Evolutionary conservation across 306 rosid genomes (phyloP), one percentile per base, ranked within the genome.

Genomic region (Canavalia gladiata): DNA sequence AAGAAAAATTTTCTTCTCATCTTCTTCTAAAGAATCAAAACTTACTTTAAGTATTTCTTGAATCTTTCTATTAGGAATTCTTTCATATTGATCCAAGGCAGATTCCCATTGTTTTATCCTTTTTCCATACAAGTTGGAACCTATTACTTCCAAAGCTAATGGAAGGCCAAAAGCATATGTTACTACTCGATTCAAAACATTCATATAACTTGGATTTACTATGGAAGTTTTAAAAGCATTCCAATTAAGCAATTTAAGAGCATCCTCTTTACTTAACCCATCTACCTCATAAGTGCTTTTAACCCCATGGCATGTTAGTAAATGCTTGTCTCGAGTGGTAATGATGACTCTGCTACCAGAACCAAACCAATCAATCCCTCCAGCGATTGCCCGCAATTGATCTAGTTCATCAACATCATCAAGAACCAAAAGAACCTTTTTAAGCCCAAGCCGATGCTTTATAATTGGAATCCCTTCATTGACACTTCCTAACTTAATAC

Each of bases 341-440:
- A 37, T 13, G 6, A 64, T 6, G 31, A 64, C 35, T 6, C 13
- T 6, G 1, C 70, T 64, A 13, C 49, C 31, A 64, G 31, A n/a
- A 12, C 49, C 70, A 37, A 64, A 64, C 70, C 70, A 39, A 64
- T 39, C 31, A 64, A 2, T 11, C 39, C 6, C 12, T 3, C 46
- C 5, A 0, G 50, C 70, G 39, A 64, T 30, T 64, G 0, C 70
- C 49, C 39, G 6, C 1, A 64, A 64, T 28, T 64, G 49, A 6
- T 64, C 12, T 6, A 64, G 12, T 64, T 64, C 1, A 31, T 39
- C 70, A 39, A 62, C 31, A 64, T 64, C 69, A 37, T 63, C 69
- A 5, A 63, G 30, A 35, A 37, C 11, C 5, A 63, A 6, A 63
- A 63, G 30, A n/a, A 37, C 47, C 69, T 37, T 63, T 25, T 37